These are phyloP conservation scores for Tuber calosporum DNA, from an alignment of 495 filamentous ascomycete genomes.

Conservation along the genomic window DNA sequence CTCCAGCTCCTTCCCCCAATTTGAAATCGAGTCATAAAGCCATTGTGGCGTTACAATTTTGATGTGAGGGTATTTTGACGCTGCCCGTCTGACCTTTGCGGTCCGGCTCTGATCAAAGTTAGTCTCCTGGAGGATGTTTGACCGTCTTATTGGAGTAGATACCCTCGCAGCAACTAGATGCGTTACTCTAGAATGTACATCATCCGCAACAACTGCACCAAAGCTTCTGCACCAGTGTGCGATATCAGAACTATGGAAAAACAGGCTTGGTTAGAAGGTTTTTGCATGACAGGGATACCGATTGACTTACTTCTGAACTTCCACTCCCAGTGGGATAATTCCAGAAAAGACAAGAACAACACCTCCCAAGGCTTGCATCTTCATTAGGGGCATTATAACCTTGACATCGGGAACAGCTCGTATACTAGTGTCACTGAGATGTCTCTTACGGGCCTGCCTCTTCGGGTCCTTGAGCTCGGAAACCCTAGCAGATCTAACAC, in stretches of 20 bases:
- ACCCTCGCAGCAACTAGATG: constrained; percentile 58
- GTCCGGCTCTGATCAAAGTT: constrained; percentile 64
- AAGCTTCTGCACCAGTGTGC: constrained; percentile 77
- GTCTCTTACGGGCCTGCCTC: constrained; percentile 21
- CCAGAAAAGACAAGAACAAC: constrained; percentile 78
- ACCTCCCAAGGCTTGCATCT: constrained; percentile 60
- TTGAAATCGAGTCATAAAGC: constrained; percentile 71
- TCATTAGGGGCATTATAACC: constrained; percentile 68
- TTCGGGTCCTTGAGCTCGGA: constrained; percentile 46
- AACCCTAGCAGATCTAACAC: not conserved
- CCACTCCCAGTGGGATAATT: constrained; percentile 70
- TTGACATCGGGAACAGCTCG: constrained; percentile 77
- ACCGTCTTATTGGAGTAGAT: constrained; percentile 10
- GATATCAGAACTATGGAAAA: constrained; percentile 59
- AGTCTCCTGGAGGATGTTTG: constrained; percentile 37
- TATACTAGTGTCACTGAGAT: constrained; percentile 47
- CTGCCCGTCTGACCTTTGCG: constrained; percentile 75
- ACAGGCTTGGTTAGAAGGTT: constrained; percentile 18
- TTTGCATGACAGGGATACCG: constrained; percentile 10
- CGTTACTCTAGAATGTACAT: constrained; percentile 54
- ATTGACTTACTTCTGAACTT: constrained; percentile 53
- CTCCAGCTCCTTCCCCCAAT: constrained; percentile 71
- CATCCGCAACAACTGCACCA: constrained; percentile 62
- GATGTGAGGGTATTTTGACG: constrained; percentile 58
- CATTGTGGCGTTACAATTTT: constrained; percentile 87